These are phyloP conservation scores for Talaromyces sp. DNA, from an alignment of 2,329 filamentous ascomycete genomes.

Conservation along the genomic window DNA sequence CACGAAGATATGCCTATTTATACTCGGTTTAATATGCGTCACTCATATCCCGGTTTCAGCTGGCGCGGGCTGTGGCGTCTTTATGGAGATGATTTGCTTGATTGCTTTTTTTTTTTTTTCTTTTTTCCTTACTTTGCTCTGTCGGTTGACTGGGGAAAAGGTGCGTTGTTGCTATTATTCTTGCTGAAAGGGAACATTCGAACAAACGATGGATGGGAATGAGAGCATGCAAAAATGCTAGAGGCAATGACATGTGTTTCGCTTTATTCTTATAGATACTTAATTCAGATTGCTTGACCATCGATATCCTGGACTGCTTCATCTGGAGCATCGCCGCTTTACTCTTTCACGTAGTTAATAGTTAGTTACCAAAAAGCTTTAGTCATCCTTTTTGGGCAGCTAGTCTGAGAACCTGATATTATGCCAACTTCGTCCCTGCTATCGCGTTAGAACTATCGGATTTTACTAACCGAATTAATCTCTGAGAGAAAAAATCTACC, in stretches of 20 bases:
- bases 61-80: constrained; percentile 18
- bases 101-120: neutral
- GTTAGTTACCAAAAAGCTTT: no score
- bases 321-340: no score
- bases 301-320: neutral
- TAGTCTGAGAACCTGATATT: no score
- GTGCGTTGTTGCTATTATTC: constrained; percentile 6
- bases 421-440: no score
- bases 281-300: constrained; percentile 9
- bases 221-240: constrained; percentile 10
- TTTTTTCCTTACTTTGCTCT: neutral
- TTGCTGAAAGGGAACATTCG: constrained; percentile 10
- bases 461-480: no score
- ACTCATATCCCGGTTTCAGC: constrained; percentile 15
- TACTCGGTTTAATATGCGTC: constrained; percentile 17
- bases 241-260: constrained; percentile 12
- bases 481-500: no score
- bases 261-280: constrained; percentile 17
- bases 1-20: constrained; percentile 19
- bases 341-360: no score
- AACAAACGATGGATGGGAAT: constrained; percentile 9
- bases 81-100: constrained; percentile 7
- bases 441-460: no score
- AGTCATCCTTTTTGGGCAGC: no score
- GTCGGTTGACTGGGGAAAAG: constrained; percentile 9